Percentiles rank a stretch among this genome's conserved stretches.
Evolutionary conservation across 1,139 yeast genomes (phyloP).

Genomic region (Taphrina confusa): DNA sequence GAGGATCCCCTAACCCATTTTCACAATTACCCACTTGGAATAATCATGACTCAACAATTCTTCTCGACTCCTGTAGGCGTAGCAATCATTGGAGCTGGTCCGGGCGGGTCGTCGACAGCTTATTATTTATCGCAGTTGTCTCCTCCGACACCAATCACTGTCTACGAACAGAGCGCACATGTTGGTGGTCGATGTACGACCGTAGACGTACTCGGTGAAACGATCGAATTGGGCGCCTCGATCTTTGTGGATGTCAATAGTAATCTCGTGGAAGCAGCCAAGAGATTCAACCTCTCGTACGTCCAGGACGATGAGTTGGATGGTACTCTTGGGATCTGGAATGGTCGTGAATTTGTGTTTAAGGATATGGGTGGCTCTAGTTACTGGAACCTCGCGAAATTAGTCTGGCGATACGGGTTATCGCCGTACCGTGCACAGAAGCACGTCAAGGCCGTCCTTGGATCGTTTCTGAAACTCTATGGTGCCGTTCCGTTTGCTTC

Average conservation of each 20-base stretch:
- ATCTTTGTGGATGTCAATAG: constrained; percentile 50
- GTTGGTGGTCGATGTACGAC: constrained; percentile 51
- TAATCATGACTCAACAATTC: no score
- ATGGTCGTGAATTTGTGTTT: constrained; percentile 46
- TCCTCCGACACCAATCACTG: constrained; percentile 44
- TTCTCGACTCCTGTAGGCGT: no score
- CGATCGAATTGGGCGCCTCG: constrained; percentile 48
- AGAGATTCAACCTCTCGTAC: constrained; percentile 45
- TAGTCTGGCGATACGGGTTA: constrained; percentile 45
- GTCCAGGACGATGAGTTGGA: constrained; percentile 37
- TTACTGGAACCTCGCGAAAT: constrained; percentile 38
- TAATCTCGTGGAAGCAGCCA: constrained; percentile 48
- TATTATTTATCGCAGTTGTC: constrained; percentile 48
- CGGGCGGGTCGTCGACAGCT: constrained; percentile 53
- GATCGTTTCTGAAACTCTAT: constrained; percentile 1
- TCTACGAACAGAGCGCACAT: constrained; percentile 47
- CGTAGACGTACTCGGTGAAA: constrained; percentile 42
- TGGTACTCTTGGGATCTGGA: constrained; percentile 48
- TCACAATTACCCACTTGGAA: not conserved
- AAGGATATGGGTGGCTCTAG: constrained; percentile 35
- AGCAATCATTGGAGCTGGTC: constrained; percentile 55
- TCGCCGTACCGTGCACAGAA: constrained; percentile 23
- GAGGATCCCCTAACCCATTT: not conserved
- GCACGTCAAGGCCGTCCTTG: constrained; percentile 1
- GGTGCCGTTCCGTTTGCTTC: constrained; percentile 45